Evolutionary conservation across 2,329 filamentous ascomycete species (phyloP), one percentile per base, ranked within the genome.

Genomic region (Parastagonospora nodorum): DNA sequence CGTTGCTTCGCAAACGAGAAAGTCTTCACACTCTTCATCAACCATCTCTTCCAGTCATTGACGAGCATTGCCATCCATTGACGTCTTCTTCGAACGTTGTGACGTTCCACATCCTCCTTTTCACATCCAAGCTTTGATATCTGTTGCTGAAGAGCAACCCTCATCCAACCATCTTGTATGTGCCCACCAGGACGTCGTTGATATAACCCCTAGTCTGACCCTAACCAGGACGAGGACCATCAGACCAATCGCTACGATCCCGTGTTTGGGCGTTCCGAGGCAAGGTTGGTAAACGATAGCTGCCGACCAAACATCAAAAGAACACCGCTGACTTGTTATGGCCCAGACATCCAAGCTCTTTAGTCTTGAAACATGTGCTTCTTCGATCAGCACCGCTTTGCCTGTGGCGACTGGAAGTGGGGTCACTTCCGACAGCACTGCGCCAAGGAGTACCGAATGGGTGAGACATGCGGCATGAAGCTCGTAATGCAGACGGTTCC

Each of bases 381-480:
- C 82, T 97, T 92, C 81, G 92, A 97, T 69, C 89, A 93, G 77
- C 91, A 88, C 74, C 84, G 85, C 64, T 96, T 89, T 83, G 76
- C 76, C 50, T 97, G 93, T 78, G 89, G 89, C 69, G 93, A 91
- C 82, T 96, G 89, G 88, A 91, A 92, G 76, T 97, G 92, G 92
- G 89, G 90, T 61, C 88, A 88, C 78, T 97, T 97, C 80, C 87
- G 89, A 61, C 85, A 92, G 75, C 92, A 96, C 73, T 97, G 93
- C 82, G 88, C 89, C 75, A 92, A 91, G 76, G 93, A 97, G 75
- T 95, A 96, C 78, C 89, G 93, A 60, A 96, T 90, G 61, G 93
- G 93, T 67, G 93, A 97, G 81, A 97, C 93, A 32, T 97, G 93
- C 77, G 93, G 93, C 55, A 88, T 96, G 78, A 96, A 91, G 78